Conservation (phyloP, 441 rosid genomes). For the Gossypium schwendimanii region DNA sequence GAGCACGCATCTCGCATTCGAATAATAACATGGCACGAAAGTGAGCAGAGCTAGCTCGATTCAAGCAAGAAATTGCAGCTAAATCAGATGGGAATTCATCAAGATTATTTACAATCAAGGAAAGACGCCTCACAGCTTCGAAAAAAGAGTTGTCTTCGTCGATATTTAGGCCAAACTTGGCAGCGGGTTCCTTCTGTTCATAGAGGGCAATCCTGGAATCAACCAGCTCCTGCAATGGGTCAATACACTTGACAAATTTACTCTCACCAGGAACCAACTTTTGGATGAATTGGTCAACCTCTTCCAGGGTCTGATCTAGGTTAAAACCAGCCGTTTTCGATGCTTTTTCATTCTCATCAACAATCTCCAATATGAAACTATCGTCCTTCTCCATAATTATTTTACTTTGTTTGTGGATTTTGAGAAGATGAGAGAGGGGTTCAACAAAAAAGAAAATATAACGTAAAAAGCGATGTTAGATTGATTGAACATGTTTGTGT, state of each 20-base stretch:
- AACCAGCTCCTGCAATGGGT: conserved; percentile 32
- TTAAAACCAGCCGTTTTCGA: background rate
- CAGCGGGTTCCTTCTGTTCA: conserved; percentile 16
- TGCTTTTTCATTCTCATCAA: background rate
- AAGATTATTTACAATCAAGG: conserved; percentile 29
- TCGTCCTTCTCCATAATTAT: conserved; percentile 19
- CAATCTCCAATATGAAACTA: background rate
- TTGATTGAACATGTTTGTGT: background rate
- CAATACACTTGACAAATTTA: conserved; percentile 33
- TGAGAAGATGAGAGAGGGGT: background rate
- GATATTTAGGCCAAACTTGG: conserved; percentile 30
- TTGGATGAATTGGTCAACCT: conserved; percentile 39
- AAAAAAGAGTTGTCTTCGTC: conserved; percentile 37
- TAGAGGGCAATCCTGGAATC: conserved; percentile 35
- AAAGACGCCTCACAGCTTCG: conserved; percentile 34
- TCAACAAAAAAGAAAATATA: background rate
- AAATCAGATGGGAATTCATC: conserved; percentile 25
- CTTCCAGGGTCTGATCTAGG: conserved; percentile 29
- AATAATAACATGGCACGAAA: conserved; percentile 35
- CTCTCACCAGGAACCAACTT: conserved; percentile 7
- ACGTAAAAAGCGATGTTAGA: conserved; percentile 3
- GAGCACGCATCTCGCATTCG: conserved; percentile 32
- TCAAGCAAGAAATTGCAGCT: conserved; percentile 23
- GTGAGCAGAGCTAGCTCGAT: conserved; percentile 24
- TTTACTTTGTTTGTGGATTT: background rate